Percentiles rank a stretch among this genome's conserved stretches.
These are phyloP conservation scores for Polygonum aviculare DNA, from an alignment of 148 eudicot genomes.

Conservation along the genomic window DNA sequence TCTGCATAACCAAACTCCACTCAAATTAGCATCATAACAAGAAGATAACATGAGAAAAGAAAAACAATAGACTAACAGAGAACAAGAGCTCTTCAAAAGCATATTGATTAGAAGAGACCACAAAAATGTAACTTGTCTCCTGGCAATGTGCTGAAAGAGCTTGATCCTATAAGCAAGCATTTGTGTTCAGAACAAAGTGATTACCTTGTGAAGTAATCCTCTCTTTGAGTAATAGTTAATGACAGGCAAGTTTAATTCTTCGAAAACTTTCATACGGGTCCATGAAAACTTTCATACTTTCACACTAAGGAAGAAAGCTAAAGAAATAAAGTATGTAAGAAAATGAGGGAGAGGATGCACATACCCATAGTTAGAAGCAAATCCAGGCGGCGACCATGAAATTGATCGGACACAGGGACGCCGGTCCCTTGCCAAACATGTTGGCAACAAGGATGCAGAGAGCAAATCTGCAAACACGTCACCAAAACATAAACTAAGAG, in stretches of 20 bases:
- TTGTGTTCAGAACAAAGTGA: conserved; percentile 5
- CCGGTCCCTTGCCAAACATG: conserved; percentile 50
- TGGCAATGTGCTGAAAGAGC: background rate
- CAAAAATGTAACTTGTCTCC: no score
- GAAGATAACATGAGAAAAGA: background rate
- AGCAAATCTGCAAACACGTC: conserved; percentile 42
- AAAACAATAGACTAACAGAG: background rate
- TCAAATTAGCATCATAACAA: conserved; percentile 7
- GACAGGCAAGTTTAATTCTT: conserved; percentile 68
- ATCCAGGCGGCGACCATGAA: conserved; percentile 83
- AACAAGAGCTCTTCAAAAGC: no score
- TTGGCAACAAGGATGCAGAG: conserved; percentile 57
- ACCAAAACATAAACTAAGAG: background rate
- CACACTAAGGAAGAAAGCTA: no score
- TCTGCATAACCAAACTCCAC: conserved; percentile 31
- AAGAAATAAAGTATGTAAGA: background rate
- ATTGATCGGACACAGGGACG: conserved; percentile 73
- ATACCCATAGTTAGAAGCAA: conserved; percentile 68
- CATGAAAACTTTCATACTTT: no score
- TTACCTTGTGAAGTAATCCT: conserved; percentile 87
- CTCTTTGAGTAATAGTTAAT: conserved; percentile 60
- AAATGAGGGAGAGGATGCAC: background rate
- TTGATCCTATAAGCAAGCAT: background rate
- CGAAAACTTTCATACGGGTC: conserved; percentile 71
- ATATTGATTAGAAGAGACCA: no score